Evolutionary conservation across 805 yeast species (phyloP), one percentile per base, ranked within the genome.

Genomic region (Myxozyma melibiosi): DNA sequence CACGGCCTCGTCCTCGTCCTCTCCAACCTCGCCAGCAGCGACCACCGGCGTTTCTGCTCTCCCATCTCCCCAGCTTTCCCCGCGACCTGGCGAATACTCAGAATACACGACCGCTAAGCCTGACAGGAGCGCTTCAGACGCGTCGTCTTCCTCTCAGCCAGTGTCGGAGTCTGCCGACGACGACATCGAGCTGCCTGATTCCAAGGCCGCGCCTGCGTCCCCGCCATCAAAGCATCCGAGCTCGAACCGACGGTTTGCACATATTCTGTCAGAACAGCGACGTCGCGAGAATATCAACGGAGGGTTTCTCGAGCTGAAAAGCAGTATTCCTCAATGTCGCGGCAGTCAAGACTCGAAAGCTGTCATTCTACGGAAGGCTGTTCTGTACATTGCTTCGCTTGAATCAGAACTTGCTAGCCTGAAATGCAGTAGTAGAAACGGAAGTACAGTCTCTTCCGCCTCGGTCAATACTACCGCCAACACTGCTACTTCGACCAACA

Each of bases 311-410:
- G 71, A 70, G 45, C 65, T 77, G 18, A 72, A 73, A 52, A 65
- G 66, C 45, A 63, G 74, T 0, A 78, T 77, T 7, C 80, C 80
- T 2, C 69, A 72, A 16, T 69, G 78, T 40, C 67, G 74, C 33
- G 71, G 74, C 14, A 70, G 76, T 5, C 75, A 73, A 59, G 80
- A 76, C 53, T 76, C 80, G n/a, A 77, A 77, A 62, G 79, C 80
- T 0, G 71, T 71, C 50, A 74, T 76, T 14, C 67, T 77, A 45
- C 73, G 71, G 14, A 77, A 77, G 64, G 79, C 80, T 0, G 71
- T 71, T 41, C 71, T 75, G 9, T 76, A 77, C 62, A 77, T 77
- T 43, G 72, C 74, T 31, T 57, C 68, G 4, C 64, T 77, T 37
- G 76, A 77, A 39, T 14, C 43, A 45, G 73, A 73, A 47, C 57